phyloP scores from a whole-genome alignment of 2,329 filamentous ascomycete species.

The Gremmenia infestans region DNA sequence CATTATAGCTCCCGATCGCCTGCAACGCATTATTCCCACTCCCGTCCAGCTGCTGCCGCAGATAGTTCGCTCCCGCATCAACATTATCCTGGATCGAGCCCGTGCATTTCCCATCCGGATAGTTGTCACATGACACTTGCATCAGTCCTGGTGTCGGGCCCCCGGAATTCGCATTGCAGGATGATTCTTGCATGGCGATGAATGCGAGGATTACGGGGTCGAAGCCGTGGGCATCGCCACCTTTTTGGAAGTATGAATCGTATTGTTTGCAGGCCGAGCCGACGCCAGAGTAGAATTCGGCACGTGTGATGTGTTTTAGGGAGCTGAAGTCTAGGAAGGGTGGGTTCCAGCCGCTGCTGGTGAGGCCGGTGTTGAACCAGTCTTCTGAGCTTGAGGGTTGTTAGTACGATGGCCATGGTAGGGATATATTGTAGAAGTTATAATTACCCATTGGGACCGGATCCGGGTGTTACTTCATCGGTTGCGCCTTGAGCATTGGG shows the following conservation, averaged over 20 bases:
- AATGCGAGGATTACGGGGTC: constrained; percentile 1
- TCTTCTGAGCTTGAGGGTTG: constrained; percentile 26
- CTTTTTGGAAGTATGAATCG: constrained; percentile 32
- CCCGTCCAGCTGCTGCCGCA: constrained; percentile 24
- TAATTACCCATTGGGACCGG: constrained; percentile 12
- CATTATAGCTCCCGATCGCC: constrained; percentile 34
- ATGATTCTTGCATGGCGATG: constrained; percentile 4
- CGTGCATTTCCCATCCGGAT: constrained; percentile 32
- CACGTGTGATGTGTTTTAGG: constrained; percentile 26
- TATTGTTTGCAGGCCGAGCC: constrained; percentile 30
- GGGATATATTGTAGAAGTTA: too few relatives aligned
- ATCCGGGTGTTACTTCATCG: constrained; percentile 11
- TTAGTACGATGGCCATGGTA: neutral
- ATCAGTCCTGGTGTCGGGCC: constrained; percentile 34
- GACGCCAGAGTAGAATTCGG: constrained; percentile 26
- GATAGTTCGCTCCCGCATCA: constrained; percentile 32
- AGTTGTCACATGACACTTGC: constrained; percentile 35
- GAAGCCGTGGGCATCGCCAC: neutral
- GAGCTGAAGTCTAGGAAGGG: constrained; percentile 32
- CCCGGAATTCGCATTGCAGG: constrained; percentile 30
- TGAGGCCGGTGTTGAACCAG: constrained; percentile 31
- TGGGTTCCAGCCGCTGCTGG: constrained; percentile 31
- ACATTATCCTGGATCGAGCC: constrained; percentile 33
- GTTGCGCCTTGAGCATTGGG: constrained; percentile 8
- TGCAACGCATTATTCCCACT: constrained; percentile 29